Percentiles rank a stretch among this genome's conserved stretches.
These are phyloP conservation scores for Macrophomina tecta DNA, from an alignment of 2,329 filamentous ascomycete species.

Conservation along the genomic window DNA sequence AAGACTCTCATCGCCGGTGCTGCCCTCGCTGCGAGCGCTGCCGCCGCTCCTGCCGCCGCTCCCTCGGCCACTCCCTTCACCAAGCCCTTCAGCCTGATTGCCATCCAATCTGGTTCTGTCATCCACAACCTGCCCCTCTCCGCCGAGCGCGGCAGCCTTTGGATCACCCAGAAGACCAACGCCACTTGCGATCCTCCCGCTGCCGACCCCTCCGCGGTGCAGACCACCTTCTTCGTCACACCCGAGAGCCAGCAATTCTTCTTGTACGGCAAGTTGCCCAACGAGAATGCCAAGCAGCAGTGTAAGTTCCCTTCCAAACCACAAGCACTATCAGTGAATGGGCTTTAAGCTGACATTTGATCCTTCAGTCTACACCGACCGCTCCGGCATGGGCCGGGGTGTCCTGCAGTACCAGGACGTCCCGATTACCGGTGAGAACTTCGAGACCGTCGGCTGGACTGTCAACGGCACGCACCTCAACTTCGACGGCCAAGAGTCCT, in stretches of 20 bases:
- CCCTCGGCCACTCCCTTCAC: neutral
- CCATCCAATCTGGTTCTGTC: conserved; percentile 1
- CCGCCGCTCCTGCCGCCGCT: neutral
- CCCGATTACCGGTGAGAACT: neutral
- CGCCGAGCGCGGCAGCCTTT: neutral
- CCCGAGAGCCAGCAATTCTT: neutral
- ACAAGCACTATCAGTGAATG: neutral
- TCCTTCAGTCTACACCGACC: conserved; percentile 14
- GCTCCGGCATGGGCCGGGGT: conserved; percentile 14
- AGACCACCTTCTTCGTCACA: conserved; percentile 1
- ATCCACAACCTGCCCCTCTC: conserved; percentile 7
- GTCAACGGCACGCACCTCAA: conserved; percentile 5
- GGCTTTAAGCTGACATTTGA: neutral
- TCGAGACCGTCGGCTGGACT: neutral
- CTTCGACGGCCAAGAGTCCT: conserved; percentile 10
- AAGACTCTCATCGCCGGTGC: conserved; percentile 10
- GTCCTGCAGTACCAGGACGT: conserved; percentile 5
- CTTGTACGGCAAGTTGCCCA: neutral
- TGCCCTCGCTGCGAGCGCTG: neutral
- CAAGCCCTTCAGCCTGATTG: conserved; percentile 7
- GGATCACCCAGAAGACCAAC: neutral
- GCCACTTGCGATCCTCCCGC: neutral
- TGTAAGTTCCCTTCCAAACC: neutral
- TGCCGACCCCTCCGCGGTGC: neutral
- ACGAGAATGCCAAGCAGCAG: conserved; percentile 10